Base-by-base conservation (phyloP, 2,329 filamentous ascomycete species). In the Aquanectria penicillioides region DNA sequence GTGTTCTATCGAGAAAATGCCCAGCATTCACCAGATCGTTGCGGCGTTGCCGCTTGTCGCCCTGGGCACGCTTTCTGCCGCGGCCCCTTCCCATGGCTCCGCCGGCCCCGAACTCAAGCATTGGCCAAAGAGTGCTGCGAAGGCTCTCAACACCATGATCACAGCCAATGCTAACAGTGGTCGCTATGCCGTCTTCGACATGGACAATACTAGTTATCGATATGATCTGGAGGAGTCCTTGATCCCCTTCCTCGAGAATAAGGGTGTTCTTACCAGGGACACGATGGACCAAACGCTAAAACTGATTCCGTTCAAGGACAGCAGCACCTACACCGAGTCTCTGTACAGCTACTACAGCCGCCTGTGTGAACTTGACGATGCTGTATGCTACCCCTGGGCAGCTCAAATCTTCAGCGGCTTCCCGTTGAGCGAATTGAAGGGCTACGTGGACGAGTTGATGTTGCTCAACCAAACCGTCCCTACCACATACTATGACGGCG, bases 401-500 rank as follows among this genome's bases (percentile, higher is more conserved):
- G 77, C 76, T 1, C 76, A 81, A 57, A 71, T 79, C 54, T 81
- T 76, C 46, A 72, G 73, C 34, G 78, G 77, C 22, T 67, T 80
- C 28, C 72, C 78, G 1, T 72, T 84, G 51, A 73, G 78, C 48
- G 75, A 81, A 59, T 74, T 81, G 29, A 80, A 79, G 68, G 76
- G 74, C 57, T 78, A 79, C 61, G 76, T 80, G 2, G 81, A 82
- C 62, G 76, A 82, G 61, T 73, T 83, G 57, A 78, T 82, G 70
- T 74, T 78, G 1, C 72, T 78, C 55, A 76, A 78, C 67, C 59
- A 44, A 22, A 75, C 73, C 8, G 73, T 80, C 5, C 59, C 71
- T 5, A 69, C 71, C n/a, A 73, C 67, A 5, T 78, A 79, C 62
- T 78, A 67, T 38, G 71, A 75, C 9, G 74, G 61, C 15, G 76